Evolutionary conservation across 768 basidiomycete species (phyloP).

Genomic region (Pulveroboletus frians): DNA sequence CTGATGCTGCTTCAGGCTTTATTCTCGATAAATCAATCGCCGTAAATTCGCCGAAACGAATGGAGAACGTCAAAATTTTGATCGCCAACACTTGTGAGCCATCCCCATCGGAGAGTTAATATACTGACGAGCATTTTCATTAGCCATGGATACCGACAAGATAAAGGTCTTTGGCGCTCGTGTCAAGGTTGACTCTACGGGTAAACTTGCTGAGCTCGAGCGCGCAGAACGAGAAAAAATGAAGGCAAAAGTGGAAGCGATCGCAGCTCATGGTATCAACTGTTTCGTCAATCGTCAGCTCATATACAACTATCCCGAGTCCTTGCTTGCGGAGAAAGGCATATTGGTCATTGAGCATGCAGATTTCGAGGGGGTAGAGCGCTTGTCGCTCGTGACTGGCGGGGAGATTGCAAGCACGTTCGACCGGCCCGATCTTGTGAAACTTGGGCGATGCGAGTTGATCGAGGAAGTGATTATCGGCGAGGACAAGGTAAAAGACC

Average conservation of each 20-base stretch:
- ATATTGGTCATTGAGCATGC: slow-evolving; percentile 98
- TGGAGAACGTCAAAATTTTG: slow-evolving; percentile 93
- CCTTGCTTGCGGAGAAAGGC: slow-evolving; percentile 87
- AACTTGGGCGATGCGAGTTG: slow-evolving; percentile 86
- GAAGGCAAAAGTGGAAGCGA: slow-evolving; percentile 95
- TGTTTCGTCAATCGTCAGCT: slow-evolving; percentile 97
- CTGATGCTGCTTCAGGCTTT: slow-evolving; percentile 55
- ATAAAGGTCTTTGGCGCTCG: slow-evolving; percentile 98
- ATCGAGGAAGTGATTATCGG: slow-evolving; percentile 99
- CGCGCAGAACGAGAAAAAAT: slow-evolving; percentile 98
- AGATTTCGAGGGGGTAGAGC: slow-evolving; percentile 97
- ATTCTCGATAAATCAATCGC: slow-evolving; percentile 96
- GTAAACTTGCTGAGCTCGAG: slow-evolving; percentile 96
- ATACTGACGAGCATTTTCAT: not conserved
- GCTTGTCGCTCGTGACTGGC: slow-evolving; percentile 91
- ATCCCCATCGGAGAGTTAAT: not conserved
- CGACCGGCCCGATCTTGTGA: slow-evolving; percentile 86
- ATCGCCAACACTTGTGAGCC: slow-evolving; percentile 95
- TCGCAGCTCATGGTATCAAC: slow-evolving; percentile 92
- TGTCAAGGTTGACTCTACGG: slow-evolving; percentile 91
- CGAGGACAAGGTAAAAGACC: slow-evolving; percentile 78
- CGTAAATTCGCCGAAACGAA: slow-evolving; percentile 88
- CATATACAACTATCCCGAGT: slow-evolving; percentile 99
- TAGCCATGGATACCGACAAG: slow-evolving; percentile 99
- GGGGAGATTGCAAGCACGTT: slow-evolving; percentile 97